Conservation (phyloP, 192 early-diverging fungal genomes). For the Coemansia sp. region DNA sequence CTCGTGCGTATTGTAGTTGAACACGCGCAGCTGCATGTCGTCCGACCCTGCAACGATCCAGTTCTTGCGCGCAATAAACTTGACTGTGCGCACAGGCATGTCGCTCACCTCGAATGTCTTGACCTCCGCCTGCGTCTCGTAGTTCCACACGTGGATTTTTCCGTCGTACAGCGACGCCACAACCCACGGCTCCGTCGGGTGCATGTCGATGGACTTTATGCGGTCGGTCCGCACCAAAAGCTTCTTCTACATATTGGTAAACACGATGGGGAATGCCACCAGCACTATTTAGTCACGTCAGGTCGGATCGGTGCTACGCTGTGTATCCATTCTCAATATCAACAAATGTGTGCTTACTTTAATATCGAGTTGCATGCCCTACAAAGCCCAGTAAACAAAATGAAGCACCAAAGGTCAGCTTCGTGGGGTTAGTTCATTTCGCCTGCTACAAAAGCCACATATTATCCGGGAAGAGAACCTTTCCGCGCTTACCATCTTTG, state of each 20-base stretch:
- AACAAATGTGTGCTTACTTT: constrained; percentile 28
- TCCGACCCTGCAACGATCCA: constrained; percentile 96
- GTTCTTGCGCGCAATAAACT: constrained; percentile 96
- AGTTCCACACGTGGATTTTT: constrained; percentile 96
- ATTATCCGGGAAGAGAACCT: neutral
- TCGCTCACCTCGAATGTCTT: constrained; percentile 98
- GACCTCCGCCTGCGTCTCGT: constrained; percentile 91
- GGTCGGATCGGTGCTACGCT: no score
- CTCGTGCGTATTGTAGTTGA: constrained; percentile 99
- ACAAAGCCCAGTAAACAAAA: neutral
- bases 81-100: constrained; percentile 94
- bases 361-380: constrained; percentile 61
- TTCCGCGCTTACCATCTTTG: neutral
- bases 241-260: constrained; percentile 26
- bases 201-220: constrained; percentile 97
- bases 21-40: constrained; percentile 95
- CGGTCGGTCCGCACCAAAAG: constrained; percentile 77
- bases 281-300: no score
- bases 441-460: no score
- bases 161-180: constrained; percentile 96
- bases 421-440: no score
- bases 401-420: neutral
- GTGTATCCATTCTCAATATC: neutral
- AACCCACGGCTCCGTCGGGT: constrained; percentile 99
- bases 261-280: neutral